Evolutionary conservation across 2,329 filamentous ascomycete genomes (phyloP).

Genomic region (Fusarium pseudocircinatum): DNA sequence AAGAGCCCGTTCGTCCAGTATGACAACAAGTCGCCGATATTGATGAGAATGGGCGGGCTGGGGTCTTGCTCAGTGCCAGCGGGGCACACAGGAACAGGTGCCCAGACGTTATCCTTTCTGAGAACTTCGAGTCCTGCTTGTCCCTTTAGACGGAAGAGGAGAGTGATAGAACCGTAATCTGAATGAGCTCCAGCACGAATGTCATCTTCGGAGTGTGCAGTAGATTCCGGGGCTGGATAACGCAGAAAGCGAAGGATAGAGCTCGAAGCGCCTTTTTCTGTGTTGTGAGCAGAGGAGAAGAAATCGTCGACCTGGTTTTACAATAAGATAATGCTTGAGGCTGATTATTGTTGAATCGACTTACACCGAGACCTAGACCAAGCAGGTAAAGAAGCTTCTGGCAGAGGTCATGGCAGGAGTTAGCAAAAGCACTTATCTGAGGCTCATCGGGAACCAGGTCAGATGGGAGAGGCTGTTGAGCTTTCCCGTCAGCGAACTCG

Average conservation of each 20-base stretch:
- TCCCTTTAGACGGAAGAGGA: constrained; percentile 86
- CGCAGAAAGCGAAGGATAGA: constrained; percentile 76
- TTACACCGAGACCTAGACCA: constrained; percentile 76
- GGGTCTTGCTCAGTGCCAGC: constrained; percentile 66
- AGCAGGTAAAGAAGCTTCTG: constrained; percentile 79
- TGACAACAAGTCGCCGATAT: constrained; percentile 75
- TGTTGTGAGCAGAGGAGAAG: constrained; percentile 63
- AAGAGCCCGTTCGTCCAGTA: constrained; percentile 94
- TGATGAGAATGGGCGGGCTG: constrained; percentile 80
- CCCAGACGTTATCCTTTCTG: constrained; percentile 65
- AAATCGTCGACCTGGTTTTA: constrained; percentile 58
- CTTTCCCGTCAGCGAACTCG: constrained; percentile 73
- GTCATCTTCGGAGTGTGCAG: constrained; percentile 61
- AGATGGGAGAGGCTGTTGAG: constrained; percentile 79
- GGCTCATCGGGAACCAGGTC: constrained; percentile 68
- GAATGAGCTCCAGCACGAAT: constrained; percentile 92
- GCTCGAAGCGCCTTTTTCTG: constrained; percentile 57
- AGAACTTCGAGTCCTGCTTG: constrained; percentile 89
- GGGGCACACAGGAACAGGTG: constrained; percentile 73
- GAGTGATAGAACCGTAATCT: constrained; percentile 78
- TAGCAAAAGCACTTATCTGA: constrained; percentile 73
- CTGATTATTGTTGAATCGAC: constrained; percentile 21
- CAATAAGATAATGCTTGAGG: constrained; percentile 1
- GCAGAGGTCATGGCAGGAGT: constrained; percentile 77
- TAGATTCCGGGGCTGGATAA: constrained; percentile 68